Base-by-base conservation (phyloP, 768 basidiomycete species). In the Glaciozyma martinii region DNA sequence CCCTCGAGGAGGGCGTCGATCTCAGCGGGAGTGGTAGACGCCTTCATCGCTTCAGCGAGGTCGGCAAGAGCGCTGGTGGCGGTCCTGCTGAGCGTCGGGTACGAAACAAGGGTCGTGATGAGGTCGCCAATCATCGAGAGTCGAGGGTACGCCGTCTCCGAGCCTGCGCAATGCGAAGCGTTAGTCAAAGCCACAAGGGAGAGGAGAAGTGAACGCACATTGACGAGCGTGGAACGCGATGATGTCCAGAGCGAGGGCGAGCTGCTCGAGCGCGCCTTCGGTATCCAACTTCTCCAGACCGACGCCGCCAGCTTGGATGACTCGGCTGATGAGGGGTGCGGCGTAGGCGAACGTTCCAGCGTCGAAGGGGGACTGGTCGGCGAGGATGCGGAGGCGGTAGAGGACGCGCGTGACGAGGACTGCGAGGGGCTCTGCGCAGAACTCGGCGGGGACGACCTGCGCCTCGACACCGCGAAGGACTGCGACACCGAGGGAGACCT, bases 371-470 rank as follows among this genome's bases (percentile, higher is more conserved):
- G 82, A 77, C 68, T 89, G 86, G 66, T 93, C 89, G 0, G 89
- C 85, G 5, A 93, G 79, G 63, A 82, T 86, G 25, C 88, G 84
- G 0, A 98, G 75, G 25, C 89, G 84, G 75, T 94, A 88, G 3
- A 99, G 79, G 1, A 98, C 85, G 32, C 95, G 88, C 54, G 89
- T 79, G 30, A 93, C 80, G 40, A 97, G 79, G 9, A 80, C 92
- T 65, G 82, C 81, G 40, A 93, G 75, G 0, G 82, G 83, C 74
- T 98, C 94, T 0, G 81, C 82, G 46, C 82, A 81, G 66, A 88
- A 79, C 44, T 88, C 85, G 65, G 85, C 84, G 0, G 90, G 88
- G 0, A 97, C 80, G 3, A 82, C 78, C 3, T 80, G 78, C 18
- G 87, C 80, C 29, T 85, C 82, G 53, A 87, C 77, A 67, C 84